Evolutionary conservation across 2,329 filamentous ascomycete species (phyloP).

Genomic region (Botrytis tulipae): DNA sequence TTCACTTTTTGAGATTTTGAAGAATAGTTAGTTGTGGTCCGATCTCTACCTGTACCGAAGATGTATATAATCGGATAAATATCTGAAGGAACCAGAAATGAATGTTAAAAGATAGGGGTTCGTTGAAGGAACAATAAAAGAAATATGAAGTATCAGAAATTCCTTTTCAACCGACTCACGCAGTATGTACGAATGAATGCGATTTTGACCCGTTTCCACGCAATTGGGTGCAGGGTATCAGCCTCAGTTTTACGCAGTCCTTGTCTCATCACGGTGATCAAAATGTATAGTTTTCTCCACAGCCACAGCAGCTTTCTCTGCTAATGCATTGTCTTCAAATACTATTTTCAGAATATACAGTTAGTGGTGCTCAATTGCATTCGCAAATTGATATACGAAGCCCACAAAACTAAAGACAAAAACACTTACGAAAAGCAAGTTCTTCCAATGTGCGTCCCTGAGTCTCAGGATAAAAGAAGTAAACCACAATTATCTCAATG

Average conservation of each 20-base stretch:
- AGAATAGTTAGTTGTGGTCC: background rate
- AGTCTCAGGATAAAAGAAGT: constrained; percentile 47
- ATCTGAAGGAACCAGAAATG: background rate
- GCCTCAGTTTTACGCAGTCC: background rate
- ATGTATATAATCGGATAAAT: background rate
- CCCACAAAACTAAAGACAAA: background rate
- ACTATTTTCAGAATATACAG: constrained; percentile 29
- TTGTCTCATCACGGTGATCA: constrained; percentile 20
- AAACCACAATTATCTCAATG: constrained; percentile 44
- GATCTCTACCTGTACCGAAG: background rate
- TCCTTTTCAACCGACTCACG: background rate
- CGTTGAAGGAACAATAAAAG: background rate
- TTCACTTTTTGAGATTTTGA: background rate
- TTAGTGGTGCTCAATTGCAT: background rate
- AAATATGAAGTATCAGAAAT: background rate
- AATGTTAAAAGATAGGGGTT: background rate
- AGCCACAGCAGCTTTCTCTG: constrained; percentile 39
- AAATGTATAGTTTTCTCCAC: constrained; percentile 40
- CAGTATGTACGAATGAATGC: background rate
- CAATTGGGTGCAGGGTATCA: background rate
- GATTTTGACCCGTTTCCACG: background rate
- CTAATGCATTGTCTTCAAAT: constrained; percentile 41
- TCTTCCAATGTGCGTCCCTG: constrained; percentile 45
- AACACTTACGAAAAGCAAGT: constrained; percentile 43
- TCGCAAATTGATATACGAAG: background rate